These are phyloP conservation scores for Carpinus fangiana DNA, from an alignment of 306 rosid species.

Conservation along the genomic window DNA sequence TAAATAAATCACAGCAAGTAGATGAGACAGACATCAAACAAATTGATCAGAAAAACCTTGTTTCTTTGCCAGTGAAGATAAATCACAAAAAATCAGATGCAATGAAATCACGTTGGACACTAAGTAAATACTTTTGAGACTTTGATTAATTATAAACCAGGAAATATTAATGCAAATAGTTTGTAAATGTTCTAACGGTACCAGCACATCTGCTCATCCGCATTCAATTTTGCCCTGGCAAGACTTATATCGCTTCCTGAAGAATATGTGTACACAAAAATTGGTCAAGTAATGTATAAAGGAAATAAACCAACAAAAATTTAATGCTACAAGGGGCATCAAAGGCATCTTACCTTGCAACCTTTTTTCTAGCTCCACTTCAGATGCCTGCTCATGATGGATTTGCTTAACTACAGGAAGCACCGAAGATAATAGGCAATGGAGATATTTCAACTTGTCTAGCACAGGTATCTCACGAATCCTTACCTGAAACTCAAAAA, in stretches of 20 bases:
- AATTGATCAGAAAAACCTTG: conserved; percentile 1
- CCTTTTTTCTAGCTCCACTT: conserved; percentile 85
- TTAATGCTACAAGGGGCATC: conserved; percentile 7
- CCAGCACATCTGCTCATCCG: conserved; percentile 99
- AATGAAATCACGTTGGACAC: neutral
- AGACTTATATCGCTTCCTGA: conserved; percentile 81
- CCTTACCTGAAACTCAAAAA: conserved; percentile 61
- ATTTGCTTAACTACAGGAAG: conserved; percentile 89
- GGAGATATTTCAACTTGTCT: conserved; percentile 81
- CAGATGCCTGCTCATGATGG: conserved; percentile 77
- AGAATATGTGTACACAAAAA: conserved; percentile 30
- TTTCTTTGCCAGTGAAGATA: conserved; percentile 15
- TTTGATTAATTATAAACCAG: neutral
- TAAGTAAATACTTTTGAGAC: neutral
- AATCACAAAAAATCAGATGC: neutral
- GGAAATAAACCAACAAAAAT: conserved; percentile 14
- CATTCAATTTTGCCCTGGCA: conserved; percentile 79
- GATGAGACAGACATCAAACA: conserved; percentile 12
- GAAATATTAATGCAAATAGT: neutral
- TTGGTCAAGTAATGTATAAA: conserved; percentile 21
- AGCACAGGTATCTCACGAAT: conserved; percentile 81
- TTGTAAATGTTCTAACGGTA: conserved; percentile 28
- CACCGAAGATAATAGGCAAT: conserved; percentile 72
- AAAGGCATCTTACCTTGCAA: conserved; percentile 64
- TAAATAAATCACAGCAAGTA: conserved; percentile 6